phyloP scores from a whole-genome alignment of 495 filamentous ascomycete species.

The Amniculicola lignicola region DNA sequence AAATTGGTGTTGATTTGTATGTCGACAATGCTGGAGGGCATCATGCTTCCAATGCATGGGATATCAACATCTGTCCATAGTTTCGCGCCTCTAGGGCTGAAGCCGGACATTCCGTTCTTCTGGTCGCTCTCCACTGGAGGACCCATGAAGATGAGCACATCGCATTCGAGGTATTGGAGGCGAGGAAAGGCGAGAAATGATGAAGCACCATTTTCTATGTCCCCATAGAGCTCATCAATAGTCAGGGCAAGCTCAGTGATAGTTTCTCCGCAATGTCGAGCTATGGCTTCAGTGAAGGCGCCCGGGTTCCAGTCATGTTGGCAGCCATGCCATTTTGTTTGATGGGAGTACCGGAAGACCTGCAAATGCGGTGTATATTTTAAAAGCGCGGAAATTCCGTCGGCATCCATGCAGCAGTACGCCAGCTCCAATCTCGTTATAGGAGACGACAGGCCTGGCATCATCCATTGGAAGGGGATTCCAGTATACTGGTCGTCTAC shows the following conservation, averaged over 20 bases:
- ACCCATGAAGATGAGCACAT: conserved; percentile 17
- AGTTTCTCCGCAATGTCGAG: background rate
- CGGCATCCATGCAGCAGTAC: conserved; percentile 21
- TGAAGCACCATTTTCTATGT: conserved; percentile 19
- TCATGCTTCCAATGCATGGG: conserved; percentile 23
- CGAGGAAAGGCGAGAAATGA: conserved; percentile 7
- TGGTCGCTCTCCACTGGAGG: conserved; percentile 21
- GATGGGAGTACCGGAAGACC: conserved; percentile 21
- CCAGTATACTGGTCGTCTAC: conserved; percentile 19
- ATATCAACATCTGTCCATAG: conserved; percentile 18
- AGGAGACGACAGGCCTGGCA: background rate
- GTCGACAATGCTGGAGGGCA: background rate
- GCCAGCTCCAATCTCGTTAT: conserved; percentile 16
- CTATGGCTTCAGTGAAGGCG: conserved; percentile 10
- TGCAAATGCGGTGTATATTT: conserved; percentile 4
- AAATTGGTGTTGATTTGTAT: conserved; percentile 16
- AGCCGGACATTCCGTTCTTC: background rate
- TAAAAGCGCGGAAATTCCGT: conserved; percentile 2
- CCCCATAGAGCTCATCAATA: conserved; percentile 15
- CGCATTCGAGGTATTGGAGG: conserved; percentile 15
- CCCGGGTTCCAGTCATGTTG: conserved; percentile 26
- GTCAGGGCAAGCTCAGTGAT: conserved; percentile 17
- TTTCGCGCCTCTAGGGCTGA: background rate
- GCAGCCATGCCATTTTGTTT: conserved; percentile 19
- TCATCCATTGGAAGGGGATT: conserved; percentile 12